These are phyloP conservation scores for Annulohypoxylon bovei DNA, from an alignment of 495 filamentous ascomycete species.

Conservation along the genomic window DNA sequence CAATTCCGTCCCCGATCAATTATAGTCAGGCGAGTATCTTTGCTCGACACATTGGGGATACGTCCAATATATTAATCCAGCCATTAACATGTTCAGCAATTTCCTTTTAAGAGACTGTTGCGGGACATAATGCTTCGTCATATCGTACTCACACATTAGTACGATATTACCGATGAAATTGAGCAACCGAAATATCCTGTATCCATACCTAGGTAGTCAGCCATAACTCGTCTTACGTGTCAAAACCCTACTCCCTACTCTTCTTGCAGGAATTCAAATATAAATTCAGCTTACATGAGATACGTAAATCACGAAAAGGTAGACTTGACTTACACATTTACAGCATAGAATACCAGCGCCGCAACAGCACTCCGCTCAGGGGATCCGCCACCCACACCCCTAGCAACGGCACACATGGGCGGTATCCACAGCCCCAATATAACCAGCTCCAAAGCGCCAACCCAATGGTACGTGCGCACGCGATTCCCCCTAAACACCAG, in stretches of 20 bases:
- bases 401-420: background rate
- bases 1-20: background rate
- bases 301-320: too few species aligned
- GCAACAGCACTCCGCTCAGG: background rate
- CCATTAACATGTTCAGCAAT: constrained; percentile 1
- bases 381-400: background rate
- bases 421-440: constrained; percentile 1
- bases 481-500: background rate
- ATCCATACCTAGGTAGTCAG: background rate
- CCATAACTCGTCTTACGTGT: too few species aligned
- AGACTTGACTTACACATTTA: background rate
- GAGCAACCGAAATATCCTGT: background rate
- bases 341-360: background rate
- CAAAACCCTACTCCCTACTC: too few species aligned
- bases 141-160: background rate
- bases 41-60: background rate
- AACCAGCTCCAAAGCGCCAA: background rate
- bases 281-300: too few species aligned
- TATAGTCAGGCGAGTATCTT: background rate
- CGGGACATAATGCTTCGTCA: constrained; percentile 3
- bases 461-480: background rate
- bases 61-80: constrained; percentile 1
- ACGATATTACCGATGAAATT: constrained; percentile 1
- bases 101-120: background rate
- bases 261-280: background rate